Conservation (phyloP, 306 rosid species). For the Albizia julibrissin region DNA sequence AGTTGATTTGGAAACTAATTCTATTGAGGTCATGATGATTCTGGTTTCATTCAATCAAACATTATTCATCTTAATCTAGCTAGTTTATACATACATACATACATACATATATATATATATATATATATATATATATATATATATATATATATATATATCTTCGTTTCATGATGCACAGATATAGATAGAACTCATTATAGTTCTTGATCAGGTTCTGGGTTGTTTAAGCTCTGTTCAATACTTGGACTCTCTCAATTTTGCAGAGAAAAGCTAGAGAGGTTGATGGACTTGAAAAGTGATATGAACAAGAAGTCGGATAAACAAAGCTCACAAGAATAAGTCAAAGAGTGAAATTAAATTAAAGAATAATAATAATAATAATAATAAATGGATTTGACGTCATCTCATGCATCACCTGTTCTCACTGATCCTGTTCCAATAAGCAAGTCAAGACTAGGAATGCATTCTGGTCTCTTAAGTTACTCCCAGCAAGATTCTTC, state of each 20-base stretch:
- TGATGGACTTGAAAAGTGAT: slow-evolving; percentile 43
- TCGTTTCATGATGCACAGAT: background rate
- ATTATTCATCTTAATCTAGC: too few relatives aligned
- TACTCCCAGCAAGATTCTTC: slow-evolving; percentile 59
- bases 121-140: too few relatives aligned
- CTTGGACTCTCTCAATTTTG: too few relatives aligned
- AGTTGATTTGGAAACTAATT: too few relatives aligned
- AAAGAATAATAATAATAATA: too few relatives aligned
- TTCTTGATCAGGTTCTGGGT: background rate
- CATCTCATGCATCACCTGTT: slow-evolving; percentile 66
- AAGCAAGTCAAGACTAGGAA: slow-evolving; percentile 81
- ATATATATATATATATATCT: background rate
- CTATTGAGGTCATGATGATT: too few relatives aligned
- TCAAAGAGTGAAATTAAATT: background rate
- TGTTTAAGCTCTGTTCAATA: slow-evolving; percentile 22
- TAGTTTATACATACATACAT: too few relatives aligned
- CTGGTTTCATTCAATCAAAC: too few relatives aligned
- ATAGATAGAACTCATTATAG: background rate
- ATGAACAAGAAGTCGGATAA: slow-evolving; percentile 41
- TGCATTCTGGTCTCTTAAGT: slow-evolving; percentile 34
- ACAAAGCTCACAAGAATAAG: background rate
- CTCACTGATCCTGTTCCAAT: slow-evolving; percentile 70
- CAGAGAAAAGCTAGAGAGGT: slow-evolving; percentile 27
- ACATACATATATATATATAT: too few relatives aligned
- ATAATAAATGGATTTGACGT: slow-evolving; percentile 68